Evolutionary conservation across 2,329 filamentous ascomycete genomes (phyloP), one percentile per base, ranked within the genome.

Genomic region (Phaeosphaeria sp.): DNA sequence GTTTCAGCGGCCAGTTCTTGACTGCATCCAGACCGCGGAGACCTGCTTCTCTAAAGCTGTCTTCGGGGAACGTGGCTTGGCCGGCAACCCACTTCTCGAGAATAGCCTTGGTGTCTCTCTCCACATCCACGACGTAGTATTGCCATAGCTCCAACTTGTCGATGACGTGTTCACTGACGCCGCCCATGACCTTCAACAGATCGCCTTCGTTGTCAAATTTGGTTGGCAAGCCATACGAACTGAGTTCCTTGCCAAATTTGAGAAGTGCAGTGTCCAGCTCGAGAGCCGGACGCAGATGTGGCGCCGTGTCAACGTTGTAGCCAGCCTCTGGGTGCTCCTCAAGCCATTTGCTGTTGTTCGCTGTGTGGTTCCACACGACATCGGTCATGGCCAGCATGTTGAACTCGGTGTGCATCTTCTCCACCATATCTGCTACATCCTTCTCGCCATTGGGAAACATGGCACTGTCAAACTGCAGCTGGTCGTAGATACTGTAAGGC

Each of bases 361-460:
- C 94, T 3, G 95, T 99, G 80, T 99, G 95, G 73, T 99, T 99
- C 83, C 95, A 93, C 46, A 99, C 96, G 60, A 99, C 94, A 75
- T 99, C 95, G 0, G 94, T 97, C 80, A 99, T 79, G 60, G 91
- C 92, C 55, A 99, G 83, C 53, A 99, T 82, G 2, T 91, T 91
- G 76, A 96, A 89, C 52, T 96, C 89, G 51, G 89, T 84, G 77
- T 97, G 91, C 84, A 99, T 90, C 72, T 87, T 93, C 44, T 86
- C 78, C 18, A 96, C 87, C 82, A 99, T 83, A 47, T 87, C 84
- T 56, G 88, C 83, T 54, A 98, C 84, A 74, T 98, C 93, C 57
- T 87, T 80, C 77, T 97, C 92, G 50, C 95, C 96, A 49, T 87
- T 87, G 1, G 93, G 92, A 71, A 99, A 99, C 71, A 89, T 87